Evolutionary conservation across 2,329 filamentous ascomycete species (phyloP).

Genomic region (Trichoderma semiorbis): DNA sequence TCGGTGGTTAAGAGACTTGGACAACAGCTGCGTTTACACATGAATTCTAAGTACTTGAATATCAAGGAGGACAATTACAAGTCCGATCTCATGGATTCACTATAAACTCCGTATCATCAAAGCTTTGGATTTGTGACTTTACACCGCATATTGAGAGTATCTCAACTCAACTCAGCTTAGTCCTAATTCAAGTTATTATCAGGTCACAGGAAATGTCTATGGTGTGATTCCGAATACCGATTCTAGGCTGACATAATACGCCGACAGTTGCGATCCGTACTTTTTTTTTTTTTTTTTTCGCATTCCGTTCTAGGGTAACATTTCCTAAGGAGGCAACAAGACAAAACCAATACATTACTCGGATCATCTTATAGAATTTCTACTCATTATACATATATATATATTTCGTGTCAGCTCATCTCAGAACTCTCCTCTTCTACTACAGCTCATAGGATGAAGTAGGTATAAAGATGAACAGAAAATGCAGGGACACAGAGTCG

Average conservation of each 20-base stretch:
- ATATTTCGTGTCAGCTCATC: neutral
- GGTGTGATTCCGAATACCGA: neutral
- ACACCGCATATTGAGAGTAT: neutral
- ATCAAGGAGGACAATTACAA: neutral
- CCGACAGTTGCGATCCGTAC: neutral
- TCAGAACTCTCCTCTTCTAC: neutral
- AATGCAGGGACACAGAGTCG: neutral
- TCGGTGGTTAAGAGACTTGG: neutral
- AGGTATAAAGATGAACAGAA: neutral
- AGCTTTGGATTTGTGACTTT: neutral
- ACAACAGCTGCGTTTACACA: neutral
- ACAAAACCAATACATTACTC: neutral
- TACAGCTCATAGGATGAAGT: neutral
- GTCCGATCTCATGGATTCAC: neutral
- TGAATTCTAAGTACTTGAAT: neutral
- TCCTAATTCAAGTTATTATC: neutral
- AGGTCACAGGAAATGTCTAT: neutral
- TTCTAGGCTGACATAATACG: neutral
- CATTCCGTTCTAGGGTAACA: neutral
- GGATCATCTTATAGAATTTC: neutral
- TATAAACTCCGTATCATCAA: neutral
- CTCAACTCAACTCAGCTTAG: neutral
- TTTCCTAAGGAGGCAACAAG: neutral
- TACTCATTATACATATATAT: neutral
- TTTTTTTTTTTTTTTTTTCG: neutral